Percentiles rank a stretch among this genome's conserved stretches.
Conservation (phyloP, 176 grass and related monocot genomes). For the Bothriochloa decipiens region DNA sequence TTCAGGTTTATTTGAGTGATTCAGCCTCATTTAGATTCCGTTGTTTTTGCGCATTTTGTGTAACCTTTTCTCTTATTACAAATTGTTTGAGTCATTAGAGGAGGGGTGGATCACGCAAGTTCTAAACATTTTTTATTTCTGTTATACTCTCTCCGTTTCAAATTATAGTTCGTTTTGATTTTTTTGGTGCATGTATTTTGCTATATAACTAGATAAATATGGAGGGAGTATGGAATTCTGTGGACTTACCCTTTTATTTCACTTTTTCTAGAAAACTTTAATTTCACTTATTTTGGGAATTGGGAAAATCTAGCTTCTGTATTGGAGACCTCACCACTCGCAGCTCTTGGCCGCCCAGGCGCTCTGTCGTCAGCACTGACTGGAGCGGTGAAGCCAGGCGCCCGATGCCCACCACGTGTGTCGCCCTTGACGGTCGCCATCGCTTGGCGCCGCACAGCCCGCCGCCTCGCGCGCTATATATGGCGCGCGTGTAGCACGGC, state of each 20-base stretch:
- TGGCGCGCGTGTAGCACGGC: slow-evolving; percentile 8
- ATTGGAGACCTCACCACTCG: background rate
- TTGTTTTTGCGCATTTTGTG: background rate
- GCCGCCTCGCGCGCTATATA: slow-evolving; percentile 43
- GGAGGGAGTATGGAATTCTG: no score
- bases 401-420: slow-evolving; percentile 47
- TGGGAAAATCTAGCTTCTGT: background rate
- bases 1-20: background rate
- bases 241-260: no score
- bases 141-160: no score
- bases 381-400: slow-evolving; percentile 17
- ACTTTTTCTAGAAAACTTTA: no score
- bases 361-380: slow-evolving; percentile 55
- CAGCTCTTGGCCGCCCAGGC: slow-evolving; percentile 31
- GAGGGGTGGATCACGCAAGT: no score
- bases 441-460: background rate
- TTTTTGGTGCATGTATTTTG: no score
- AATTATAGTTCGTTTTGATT: no score
- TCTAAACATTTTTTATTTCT: no score
- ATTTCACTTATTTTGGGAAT: no score
- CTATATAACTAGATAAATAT: no score
- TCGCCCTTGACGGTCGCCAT: background rate
- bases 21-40: background rate
- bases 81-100: no score
- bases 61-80: no score